Evolutionary conservation across 192 early-diverging fungal species (phyloP).

Genomic region (Backusella tarrabulga): DNA sequence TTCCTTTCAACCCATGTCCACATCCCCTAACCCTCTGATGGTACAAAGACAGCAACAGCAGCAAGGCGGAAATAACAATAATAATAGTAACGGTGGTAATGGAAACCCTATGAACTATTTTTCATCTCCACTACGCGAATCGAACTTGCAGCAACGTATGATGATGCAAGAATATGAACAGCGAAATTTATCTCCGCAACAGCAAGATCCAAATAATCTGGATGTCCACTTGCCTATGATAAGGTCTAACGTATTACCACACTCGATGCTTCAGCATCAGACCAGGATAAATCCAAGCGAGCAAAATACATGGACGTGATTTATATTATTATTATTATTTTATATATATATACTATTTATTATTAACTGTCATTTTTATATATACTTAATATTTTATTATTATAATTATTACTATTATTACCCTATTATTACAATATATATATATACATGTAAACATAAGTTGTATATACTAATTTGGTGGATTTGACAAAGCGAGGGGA

Average conservation of each 20-base stretch:
- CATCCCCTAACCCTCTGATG: neutral
- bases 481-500: neutral
- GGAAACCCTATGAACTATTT: neutral
- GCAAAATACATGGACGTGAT: neutral
- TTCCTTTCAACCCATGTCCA: neutral
- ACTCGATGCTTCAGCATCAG: neutral
- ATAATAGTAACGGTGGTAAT: neutral
- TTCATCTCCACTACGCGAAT: neutral
- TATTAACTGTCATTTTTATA: constrained; percentile 4
- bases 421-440: neutral
- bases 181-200: constrained; percentile 2
- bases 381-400: neutral
- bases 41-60: neutral
- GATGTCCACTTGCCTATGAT: neutral
- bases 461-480: neutral
- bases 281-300: neutral
- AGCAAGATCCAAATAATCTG: neutral
- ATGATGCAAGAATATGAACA: constrained; percentile 7
- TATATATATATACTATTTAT: neutral
- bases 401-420: neutral
- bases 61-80: neutral
- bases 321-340: neutral
- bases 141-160: neutral
- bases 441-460: neutral
- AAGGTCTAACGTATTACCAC: neutral